Conservation (phyloP, 2,329 filamentous ascomycete genomes). For the Colletotrichum tanaceti region DNA sequence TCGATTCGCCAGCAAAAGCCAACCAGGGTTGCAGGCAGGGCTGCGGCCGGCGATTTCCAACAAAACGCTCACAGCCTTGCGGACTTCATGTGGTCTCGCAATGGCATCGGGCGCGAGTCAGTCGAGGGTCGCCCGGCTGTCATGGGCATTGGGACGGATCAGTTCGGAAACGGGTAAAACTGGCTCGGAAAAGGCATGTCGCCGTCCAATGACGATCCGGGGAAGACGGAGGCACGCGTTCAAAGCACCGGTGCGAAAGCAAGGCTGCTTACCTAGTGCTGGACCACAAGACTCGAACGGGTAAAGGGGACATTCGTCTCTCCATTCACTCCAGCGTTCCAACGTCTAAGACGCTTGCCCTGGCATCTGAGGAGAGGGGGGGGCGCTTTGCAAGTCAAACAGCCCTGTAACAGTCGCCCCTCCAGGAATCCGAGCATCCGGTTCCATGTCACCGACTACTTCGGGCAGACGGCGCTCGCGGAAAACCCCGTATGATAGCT, state of each 20-base stretch:
- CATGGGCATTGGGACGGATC: neutral
- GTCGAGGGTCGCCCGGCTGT: neutral
- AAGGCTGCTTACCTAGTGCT: neutral
- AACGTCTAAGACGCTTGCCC: slow-evolving; percentile 26
- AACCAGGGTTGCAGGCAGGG: slow-evolving; percentile 1
- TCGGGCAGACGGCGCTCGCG: slow-evolving; percentile 47
- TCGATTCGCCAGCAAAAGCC: slow-evolving; percentile 15
- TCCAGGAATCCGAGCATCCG: slow-evolving; percentile 56
- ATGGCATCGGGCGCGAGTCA: neutral
- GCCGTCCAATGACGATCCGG: neutral
- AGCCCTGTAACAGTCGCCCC: slow-evolving; percentile 69
- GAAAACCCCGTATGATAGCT: neutral
- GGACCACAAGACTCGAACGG: neutral
- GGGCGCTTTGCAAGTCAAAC: slow-evolving; percentile 61
- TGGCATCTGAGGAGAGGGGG: slow-evolving; percentile 31
- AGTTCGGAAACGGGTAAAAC: neutral
- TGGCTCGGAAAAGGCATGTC: neutral
- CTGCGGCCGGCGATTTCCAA: neutral
- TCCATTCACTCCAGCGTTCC: neutral
- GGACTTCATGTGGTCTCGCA: neutral
- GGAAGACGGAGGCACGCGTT: neutral
- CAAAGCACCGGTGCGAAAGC: neutral
- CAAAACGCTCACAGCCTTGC: neutral
- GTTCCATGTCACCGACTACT: slow-evolving; percentile 67
- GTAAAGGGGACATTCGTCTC: neutral